A percentile compares a stretch with the other conserved stretches of the same genome.
Conservation (phyloP, 345 rosid species). For the Cochlearia excelsa region DNA sequence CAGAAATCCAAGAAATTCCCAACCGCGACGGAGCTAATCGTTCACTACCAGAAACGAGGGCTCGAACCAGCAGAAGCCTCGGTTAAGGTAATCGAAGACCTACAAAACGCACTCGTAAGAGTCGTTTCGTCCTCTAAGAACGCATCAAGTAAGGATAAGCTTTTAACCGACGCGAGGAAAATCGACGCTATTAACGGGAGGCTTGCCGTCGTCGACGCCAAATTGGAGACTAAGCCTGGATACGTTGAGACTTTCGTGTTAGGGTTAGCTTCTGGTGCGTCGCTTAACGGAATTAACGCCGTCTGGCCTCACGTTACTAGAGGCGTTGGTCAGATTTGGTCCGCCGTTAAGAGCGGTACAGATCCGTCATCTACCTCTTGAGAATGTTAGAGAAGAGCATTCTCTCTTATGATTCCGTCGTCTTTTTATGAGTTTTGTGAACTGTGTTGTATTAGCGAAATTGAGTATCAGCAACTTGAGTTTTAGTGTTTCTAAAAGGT, state of each 20-base stretch:
- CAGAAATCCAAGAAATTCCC: conserved; percentile 45
- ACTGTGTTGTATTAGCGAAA: conserved; percentile 1
- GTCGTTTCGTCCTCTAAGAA: conserved; percentile 49
- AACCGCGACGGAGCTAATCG: conserved; percentile 66
- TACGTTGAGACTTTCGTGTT: conserved; percentile 52
- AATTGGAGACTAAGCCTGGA: conserved; percentile 84
- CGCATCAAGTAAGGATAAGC: conserved; percentile 44
- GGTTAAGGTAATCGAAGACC: conserved; percentile 76
- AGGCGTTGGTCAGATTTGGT: conserved; percentile 66
- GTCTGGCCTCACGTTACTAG: conserved; percentile 54
- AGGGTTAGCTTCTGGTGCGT: conserved; percentile 71
- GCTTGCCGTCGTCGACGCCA: conserved; percentile 68
- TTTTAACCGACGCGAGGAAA: conserved; percentile 50
- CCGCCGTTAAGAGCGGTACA: conserved; percentile 52
- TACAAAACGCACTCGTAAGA: conserved; percentile 64
- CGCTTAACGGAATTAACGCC: conserved; percentile 50
- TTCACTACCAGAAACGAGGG: conserved; percentile 73
- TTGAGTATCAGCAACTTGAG: conserved; percentile 12
- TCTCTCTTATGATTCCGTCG: neutral
- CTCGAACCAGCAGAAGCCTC: conserved; percentile 72
- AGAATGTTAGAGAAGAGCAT: conserved; percentile 4
- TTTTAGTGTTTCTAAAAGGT: neutral
- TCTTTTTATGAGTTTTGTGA: neutral
- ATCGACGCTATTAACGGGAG: conserved; percentile 57
- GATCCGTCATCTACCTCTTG: conserved; percentile 44